phyloP scores from a whole-genome alignment of 805 yeast genomes.

The Lachancea thermotolerans region DNA sequence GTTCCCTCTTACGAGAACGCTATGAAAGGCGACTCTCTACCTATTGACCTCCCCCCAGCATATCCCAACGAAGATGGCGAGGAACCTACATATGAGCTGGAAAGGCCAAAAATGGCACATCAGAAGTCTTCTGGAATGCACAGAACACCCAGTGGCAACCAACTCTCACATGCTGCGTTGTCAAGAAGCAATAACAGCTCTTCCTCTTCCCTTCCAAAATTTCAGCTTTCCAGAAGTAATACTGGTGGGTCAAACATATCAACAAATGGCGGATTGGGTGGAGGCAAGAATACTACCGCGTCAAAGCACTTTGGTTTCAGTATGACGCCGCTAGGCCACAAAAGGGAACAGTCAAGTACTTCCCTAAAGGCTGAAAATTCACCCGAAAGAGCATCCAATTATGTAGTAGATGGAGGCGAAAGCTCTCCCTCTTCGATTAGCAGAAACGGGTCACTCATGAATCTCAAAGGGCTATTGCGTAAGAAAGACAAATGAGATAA shows the following conservation, averaged over 20 bases:
- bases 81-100: slow-evolving; percentile 9
- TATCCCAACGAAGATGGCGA: slow-evolving; percentile 34
- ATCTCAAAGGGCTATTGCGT: slow-evolving; percentile 13
- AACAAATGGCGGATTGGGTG: slow-evolving; percentile 1
- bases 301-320: slow-evolving; percentile 24
- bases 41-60: slow-evolving; percentile 60
- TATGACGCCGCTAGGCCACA: slow-evolving; percentile 24
- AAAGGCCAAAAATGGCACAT: slow-evolving; percentile 25
- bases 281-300: slow-evolving; percentile 13
- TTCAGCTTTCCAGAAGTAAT: slow-evolving; percentile 11
- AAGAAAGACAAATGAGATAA: slow-evolving; percentile 10
- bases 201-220: slow-evolving; percentile 16
- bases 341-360: not conserved
- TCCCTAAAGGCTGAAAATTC: not conserved
- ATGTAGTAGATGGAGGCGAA: not conserved
- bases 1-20: slow-evolving; percentile 89
- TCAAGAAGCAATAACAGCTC: slow-evolving; percentile 25
- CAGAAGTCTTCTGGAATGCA: slow-evolving; percentile 20
- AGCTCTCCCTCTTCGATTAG: slow-evolving; percentile 2
- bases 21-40: slow-evolving; percentile 45
- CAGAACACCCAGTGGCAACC: slow-evolving; percentile 12
- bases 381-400: not conserved
- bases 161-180: slow-evolving; percentile 13
- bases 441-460: slow-evolving; percentile 14
- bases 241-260: slow-evolving; percentile 11